Evolutionary conservation across 371 early-diverging fungal genomes (phyloP).

Genomic region (Dichotomocladium elegans): DNA sequence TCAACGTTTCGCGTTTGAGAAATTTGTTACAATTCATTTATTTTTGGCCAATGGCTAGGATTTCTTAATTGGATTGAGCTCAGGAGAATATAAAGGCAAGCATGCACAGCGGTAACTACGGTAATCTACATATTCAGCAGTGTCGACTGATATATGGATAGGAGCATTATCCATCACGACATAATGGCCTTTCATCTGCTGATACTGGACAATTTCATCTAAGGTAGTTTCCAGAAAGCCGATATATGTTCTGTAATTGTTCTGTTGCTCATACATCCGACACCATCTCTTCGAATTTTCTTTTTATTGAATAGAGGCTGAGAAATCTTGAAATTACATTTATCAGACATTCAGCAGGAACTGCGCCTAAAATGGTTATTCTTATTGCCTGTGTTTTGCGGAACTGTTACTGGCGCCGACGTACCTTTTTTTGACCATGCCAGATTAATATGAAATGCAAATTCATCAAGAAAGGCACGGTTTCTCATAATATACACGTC

Average conservation of each 20-base stretch:
- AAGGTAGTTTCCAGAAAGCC: neutral
- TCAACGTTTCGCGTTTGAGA: conserved; percentile 7
- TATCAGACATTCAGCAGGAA: too few species aligned
- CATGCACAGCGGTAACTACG: conserved; percentile 7
- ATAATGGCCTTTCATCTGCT: too few species aligned
- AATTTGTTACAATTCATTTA: conserved; percentile 6
- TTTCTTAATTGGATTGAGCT: conserved; percentile 14
- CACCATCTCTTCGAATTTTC: too few species aligned
- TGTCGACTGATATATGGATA: conserved; percentile 7
- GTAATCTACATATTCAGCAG: neutral
- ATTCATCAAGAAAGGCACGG: too few species aligned
- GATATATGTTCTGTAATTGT: neutral
- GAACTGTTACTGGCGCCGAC: too few species aligned
- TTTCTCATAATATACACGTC: too few species aligned
- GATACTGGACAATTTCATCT: conserved; percentile 7
- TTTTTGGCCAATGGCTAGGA: conserved; percentile 7
- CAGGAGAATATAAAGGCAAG: conserved; percentile 12
- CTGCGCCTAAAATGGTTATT: too few species aligned
- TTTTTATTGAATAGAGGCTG: too few species aligned
- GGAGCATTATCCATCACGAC: conserved; percentile 17
- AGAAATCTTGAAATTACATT: too few species aligned
- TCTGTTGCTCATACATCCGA: neutral
- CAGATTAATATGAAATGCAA: too few species aligned
- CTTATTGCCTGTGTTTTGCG: too few species aligned
- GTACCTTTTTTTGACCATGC: too few species aligned